Base-by-base conservation (phyloP, 805 yeast genomes). In the Yueomyces sp. region DNA sequence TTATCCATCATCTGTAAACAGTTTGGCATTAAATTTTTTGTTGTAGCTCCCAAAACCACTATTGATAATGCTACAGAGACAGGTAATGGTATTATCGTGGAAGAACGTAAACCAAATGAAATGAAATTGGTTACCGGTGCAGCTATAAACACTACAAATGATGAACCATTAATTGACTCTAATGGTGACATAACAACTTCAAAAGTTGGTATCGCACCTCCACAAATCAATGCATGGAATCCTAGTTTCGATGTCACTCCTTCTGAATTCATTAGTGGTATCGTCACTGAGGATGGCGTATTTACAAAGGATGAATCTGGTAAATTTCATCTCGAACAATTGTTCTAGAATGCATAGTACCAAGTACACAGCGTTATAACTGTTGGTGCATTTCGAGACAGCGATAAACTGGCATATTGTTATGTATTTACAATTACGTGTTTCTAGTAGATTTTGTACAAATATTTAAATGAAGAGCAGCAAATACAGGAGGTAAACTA, bases 171-270 rank as follows among this genome's bases (percentile, higher is more conserved):
- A 4, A 31, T 59, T 9, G 50, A 61, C 30, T 44, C 50, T 7
- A 60, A 55, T 1, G 55, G 60, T 28, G 69, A 68, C 4, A 40
- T 64, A 36, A 34, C n/a, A 5, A 53, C 62, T 41, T 59, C 72
- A 1, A 77, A 77, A 26, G 82, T 87, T 11, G 82, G 84, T 37
- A 73, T 82, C 45, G 95, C 96, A 1, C 92, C 97, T 3, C 82
- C 83, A 2, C 83, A 81, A 0, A 81, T 88, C 32, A 66, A 71
- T 4, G 95, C 87, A 2, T 90, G 96, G 96, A 92, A 92, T 55
- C 98, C 98, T 1, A 82, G 96, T 0, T 90, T 90, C 55, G 98
- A 90, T 57, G 86, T 92, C 12, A 86, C 97, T 3, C 95, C 95
- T 0, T 79, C 80, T 53, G 72, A 71, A 39, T 65, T 81, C 36